These are phyloP conservation scores for Rhipidocladum racemiflorum DNA, from an alignment of 176 grass and related monocot genomes.

Conservation along the genomic window DNA sequence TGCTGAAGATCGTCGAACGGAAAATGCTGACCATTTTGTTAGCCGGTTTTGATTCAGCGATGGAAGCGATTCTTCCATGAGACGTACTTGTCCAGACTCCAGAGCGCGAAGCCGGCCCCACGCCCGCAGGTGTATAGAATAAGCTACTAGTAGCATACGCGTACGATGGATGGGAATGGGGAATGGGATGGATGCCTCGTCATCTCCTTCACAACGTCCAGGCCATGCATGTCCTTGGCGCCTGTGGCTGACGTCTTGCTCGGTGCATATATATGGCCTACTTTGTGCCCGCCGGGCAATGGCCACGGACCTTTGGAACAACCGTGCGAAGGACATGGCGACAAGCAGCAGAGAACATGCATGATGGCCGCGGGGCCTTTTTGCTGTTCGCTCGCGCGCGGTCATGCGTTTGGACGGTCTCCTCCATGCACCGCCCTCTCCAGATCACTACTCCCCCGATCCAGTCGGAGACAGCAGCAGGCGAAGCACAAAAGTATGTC, in stretches of 20 bases:
- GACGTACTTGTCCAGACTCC: background rate
- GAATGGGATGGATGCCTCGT: background rate
- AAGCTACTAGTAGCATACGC: background rate
- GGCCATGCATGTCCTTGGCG: background rate
- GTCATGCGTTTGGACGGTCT: background rate
- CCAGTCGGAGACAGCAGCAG: background rate
- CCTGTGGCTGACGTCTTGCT: background rate
- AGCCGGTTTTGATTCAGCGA: no score
- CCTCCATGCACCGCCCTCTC: constrained; percentile 17
- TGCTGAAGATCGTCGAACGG: no score
- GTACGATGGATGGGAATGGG: no score
- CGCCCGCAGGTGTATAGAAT: background rate
- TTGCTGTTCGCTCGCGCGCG: background rate
- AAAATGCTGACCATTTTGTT: no score
- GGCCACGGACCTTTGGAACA: background rate
- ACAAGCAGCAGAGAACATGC: background rate
- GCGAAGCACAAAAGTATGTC: background rate
- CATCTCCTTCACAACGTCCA: background rate
- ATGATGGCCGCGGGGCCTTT: background rate
- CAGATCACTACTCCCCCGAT: background rate
- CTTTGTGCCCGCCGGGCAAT: background rate
- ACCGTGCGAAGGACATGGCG: background rate
- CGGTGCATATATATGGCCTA: background rate
- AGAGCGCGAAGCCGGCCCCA: background rate
- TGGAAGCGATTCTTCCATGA: no score